Base-by-base conservation (phyloP, 192 early-diverging fungal genomes). In the Paraglomus brasilianum region DNA sequence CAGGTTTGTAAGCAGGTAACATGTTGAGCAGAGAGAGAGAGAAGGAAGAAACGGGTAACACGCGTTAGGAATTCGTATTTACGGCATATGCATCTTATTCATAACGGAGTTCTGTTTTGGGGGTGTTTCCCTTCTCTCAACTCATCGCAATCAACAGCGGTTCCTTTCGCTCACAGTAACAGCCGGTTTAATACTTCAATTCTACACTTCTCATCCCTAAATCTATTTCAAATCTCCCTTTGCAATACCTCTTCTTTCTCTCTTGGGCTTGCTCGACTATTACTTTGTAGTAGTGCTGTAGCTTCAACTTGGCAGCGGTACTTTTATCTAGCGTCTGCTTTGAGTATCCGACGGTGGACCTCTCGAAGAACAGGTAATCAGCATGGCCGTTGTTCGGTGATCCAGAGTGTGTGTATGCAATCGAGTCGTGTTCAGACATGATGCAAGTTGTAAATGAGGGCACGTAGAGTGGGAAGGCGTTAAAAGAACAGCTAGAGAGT, bases 241-340 rank as follows among this genome's bases (percentile, higher is more conserved):
- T 1, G 19, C 49, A 50, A 50, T 78, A 84, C 86, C 91, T 84
- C 71, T 89, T 82, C 65, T 86, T 91, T 62, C 89, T 79, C 65
- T 98, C 96, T 65, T 89, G 89, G 64, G 92, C 95, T 72, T 97
- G 95, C 6, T 88, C 85, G 58, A 98, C 85, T 41, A 91, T 81
- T 21, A 86, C 83, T 73, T 92, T 94, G 83, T 98, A 99, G 61
- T 94, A 95, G 80, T 94, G 85, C 71, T 97, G 92, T 30, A 99
- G 82, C 61, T 91, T 92, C 48, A 92, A 86, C 78, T 95, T 97
- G 44, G 94, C 95, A 8, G 91, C 88, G 0, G 92, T 86, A 5
- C 95, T 90, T 73, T 92, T 83, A 46, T 99, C 97, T 8, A 97
- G 66, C 0, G 92, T 91, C 45, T 86, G 80, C 51, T 89, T 86